Evolutionary conservation across 192 early-diverging fungal species (phyloP), one percentile per base, ranked within the genome.

Genomic region (Coemansia sp.): DNA sequence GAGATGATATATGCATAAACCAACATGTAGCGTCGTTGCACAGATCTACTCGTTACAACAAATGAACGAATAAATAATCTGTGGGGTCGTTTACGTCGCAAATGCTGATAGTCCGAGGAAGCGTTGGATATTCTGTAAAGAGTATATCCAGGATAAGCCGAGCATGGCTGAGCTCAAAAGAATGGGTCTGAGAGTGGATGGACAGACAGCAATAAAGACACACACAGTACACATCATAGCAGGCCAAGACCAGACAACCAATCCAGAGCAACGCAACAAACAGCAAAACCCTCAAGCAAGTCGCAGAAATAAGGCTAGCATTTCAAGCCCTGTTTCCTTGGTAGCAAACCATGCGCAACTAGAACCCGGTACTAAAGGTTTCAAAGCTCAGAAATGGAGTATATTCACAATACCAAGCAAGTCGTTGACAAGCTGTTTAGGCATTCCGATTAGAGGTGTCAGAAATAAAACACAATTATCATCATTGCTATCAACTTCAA

Each of bases 381-480:
- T 43, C n/a, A 46, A 42, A 22, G 58, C 56, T 67, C 74, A 67
- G 68, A 64, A 60, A 34, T 41, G 34, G 44, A 40, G 52, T 20
- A 27, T 38, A 60, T 63, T 60, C 70, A 75, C 47, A 60, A 43
- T 54, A 36, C 64, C 51, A 29, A 34, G 28, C 40, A 42, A 3
- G 10, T 17, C 19, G 11, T 23, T 3, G 9, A 43, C 26, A 24
- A 44, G 26, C 32, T 20, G n/a, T 49, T 14, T 37, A 13, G 52
- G 62, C 41, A 73, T 65, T 78, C 78, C 74, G 74, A 80, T 73
- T 78, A 77, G 64, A 81, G 79, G 79, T 79, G 74, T 70, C 79
- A 78, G 78, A 76, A 6, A 68, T 48, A 30, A 25, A 48, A 50
- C n/a, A 41, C 45, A 53, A 37, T 49, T 34, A 18, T 78, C 78